Evolutionary conservation across 371 early-diverging fungal species (phyloP).

Genomic region (Nematocida sp.): DNA sequence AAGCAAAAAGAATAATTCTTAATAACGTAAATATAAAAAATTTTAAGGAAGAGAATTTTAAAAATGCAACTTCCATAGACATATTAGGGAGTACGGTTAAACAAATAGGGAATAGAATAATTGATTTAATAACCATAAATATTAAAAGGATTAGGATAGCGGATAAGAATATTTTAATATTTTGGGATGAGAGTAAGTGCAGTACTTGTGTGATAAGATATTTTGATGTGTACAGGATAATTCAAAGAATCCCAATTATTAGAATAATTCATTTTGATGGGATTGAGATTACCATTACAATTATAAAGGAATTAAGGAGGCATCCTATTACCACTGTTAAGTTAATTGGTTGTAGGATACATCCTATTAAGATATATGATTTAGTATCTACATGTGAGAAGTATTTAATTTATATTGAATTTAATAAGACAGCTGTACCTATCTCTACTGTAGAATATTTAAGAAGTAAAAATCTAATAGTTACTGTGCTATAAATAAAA

Average conservation of each 20-base stretch:
- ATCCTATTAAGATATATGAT: slow-evolving; percentile 27
- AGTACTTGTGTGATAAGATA: slow-evolving; percentile 25
- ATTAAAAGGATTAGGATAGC: slow-evolving; percentile 33
- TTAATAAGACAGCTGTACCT: slow-evolving; percentile 12
- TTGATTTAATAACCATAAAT: slow-evolving; percentile 28
- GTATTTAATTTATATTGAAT: slow-evolving; percentile 10
- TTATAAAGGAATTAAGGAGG: slow-evolving; percentile 30
- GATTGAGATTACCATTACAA: slow-evolving; percentile 7
- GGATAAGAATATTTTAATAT: slow-evolving; percentile 23
- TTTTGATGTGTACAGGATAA: slow-evolving; percentile 15
- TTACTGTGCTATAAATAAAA: not conserved
- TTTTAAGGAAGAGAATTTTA: slow-evolving; percentile 13
- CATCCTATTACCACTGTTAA: slow-evolving; percentile 29
- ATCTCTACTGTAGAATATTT: slow-evolving; percentile 13
- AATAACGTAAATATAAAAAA: slow-evolving; percentile 8
- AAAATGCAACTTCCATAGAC: slow-evolving; percentile 26
- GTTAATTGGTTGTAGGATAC: slow-evolving; percentile 21
- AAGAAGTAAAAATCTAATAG: not conserved
- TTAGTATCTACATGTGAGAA: slow-evolving; percentile 24
- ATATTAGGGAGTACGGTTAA: slow-evolving; percentile 40
- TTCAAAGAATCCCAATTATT: slow-evolving; percentile 22
- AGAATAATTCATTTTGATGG: slow-evolving; percentile 20
- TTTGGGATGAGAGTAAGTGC: slow-evolving; percentile 55
- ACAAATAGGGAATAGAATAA: slow-evolving; percentile 7
- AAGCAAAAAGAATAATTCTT: slow-evolving; percentile 8